Base-by-base conservation (phyloP, 352 stramenopile species). In the Globisporangium nunn region DNA sequence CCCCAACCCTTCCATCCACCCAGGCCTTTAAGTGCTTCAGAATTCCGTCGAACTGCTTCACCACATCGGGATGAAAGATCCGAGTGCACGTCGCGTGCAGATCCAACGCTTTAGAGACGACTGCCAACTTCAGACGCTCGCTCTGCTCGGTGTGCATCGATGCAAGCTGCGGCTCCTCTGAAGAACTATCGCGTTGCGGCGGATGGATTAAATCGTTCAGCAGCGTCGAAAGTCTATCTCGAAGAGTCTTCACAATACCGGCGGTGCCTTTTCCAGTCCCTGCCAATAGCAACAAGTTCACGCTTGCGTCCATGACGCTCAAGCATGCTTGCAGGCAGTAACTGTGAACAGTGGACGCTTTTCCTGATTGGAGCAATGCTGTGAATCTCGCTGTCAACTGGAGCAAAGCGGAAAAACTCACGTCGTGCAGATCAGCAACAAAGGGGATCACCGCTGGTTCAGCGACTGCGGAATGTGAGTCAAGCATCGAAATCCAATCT, bases 21-120 rank as follows among this genome's bases (percentile, higher is more conserved):
- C 72, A 81, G 15, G 61, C n/a, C 18, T 66, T 50, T 49, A 84
- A 61, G 59, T 78, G 73, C 40, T 66, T 70, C 1, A 84, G 61
- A 51, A 75, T 62, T 46, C 74, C 62, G 1, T 60, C 58, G 37
- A 84, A 65, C 10, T 84, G 74, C 18, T 84, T 68, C 29, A 50
- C 65, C 23, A 81, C 65, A n/a, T 81, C 61, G 7, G 72, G 66
- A 35, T 84, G 65, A 31, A 78, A 78, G 50, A 81, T 69, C 35
- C 63, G 68, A 56, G 72, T 81, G 8, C 72, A 81, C 15, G 72
- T 78, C 6, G 70, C 76, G 52, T 84, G 78, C 35, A 84, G 45
- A 66, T 84, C 72, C 45, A 84, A 43, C 5, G 71, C 67, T 39
- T 64, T 67, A 1, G 73, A 75, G 37, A 66, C 64, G 15, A 81